These are phyloP conservation scores for Rhododendron williamsianum DNA, from an alignment of 148 eudicot genomes.

Conservation along the genomic window DNA sequence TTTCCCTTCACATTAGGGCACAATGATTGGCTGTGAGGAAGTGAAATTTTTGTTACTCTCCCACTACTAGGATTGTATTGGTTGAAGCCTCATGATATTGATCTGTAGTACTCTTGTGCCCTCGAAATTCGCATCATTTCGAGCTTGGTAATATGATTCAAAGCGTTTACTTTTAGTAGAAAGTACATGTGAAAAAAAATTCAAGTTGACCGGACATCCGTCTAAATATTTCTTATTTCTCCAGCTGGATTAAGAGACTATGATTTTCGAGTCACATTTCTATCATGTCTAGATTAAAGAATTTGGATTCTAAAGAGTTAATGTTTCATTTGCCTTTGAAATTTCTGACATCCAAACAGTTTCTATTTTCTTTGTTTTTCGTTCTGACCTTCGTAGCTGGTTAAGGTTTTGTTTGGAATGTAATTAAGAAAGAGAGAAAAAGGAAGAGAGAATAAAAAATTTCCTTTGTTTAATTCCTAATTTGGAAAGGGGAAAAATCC, in stretches of 20 bases:
- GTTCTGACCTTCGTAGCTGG: not conserved
- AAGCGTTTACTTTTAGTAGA: not conserved
- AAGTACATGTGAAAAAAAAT: not conserved
- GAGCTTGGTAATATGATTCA: not conserved
- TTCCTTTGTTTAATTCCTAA: not conserved
- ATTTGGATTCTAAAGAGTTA: not conserved
- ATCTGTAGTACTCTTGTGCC: not conserved
- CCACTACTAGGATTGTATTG: not conserved
- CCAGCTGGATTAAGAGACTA: not conserved
- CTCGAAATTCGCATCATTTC: not conserved
- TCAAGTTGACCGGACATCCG: not conserved
- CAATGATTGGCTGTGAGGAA: not conserved
- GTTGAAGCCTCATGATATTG: not conserved
- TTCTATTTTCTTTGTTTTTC: not conserved
- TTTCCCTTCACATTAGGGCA: not conserved
- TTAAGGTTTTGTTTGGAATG: not conserved
- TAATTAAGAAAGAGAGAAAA: not conserved
- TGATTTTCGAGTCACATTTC: not conserved
- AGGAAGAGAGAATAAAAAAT: not conserved
- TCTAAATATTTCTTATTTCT: not conserved
- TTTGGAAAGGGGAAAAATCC: not conserved
- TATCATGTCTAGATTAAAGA: not conserved
- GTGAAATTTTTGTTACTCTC: not conserved
- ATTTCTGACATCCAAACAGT: not conserved
- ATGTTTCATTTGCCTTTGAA: too few species aligned